Base-by-base conservation (phyloP, 306 rosid genomes). In the Cicer arietinum region DNA sequence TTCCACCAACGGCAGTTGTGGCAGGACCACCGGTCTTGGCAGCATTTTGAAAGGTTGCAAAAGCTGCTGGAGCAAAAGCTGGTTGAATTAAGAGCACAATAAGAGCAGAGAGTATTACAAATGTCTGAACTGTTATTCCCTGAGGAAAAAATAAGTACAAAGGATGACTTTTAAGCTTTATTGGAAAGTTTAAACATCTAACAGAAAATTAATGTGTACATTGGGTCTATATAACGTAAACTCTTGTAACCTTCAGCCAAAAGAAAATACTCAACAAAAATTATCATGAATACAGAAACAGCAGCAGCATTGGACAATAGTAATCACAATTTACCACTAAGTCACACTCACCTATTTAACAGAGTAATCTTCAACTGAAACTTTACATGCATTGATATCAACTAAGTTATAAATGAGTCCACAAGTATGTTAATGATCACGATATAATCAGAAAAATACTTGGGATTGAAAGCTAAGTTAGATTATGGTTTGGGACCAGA, bases 51-150 rank as follows among this genome's bases (percentile, higher is more conserved):
- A 91, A 90, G 35, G 92, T 74, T 46, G 98, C 98, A 58, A 83
- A 83, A 59, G 97, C 98, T 2, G 92, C 88, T 9, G 97, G 98
- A 1, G 94, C 89, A 76, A 94, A 80, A 58, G 87, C 81, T 50
- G 98, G 96, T 79, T 91, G 98, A 73, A 84, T 73, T 76, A 89
- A 60, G 82, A 91, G 86, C 89, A 87, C 63, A 73, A 72, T 82
- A 35, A 94, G 91, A 57, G 89, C 96, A 74, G 96, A 82, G 22
- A 93, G 86, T 72, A 79, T 79, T 37, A 83, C 77, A 43, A 82
- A 74, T 45, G 90, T 73, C 61, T 89, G 84, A 51, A 81, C 77
- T 77, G 86, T 76, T 75, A 86, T 57, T 68, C 85, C 94, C 98
- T 93, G 80, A 41, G 71, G 74, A 59, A 22, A 13, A 80, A 73